Conservation (phyloP, 169 alveolate species). For the Besnoitia besnoiti region DNA sequence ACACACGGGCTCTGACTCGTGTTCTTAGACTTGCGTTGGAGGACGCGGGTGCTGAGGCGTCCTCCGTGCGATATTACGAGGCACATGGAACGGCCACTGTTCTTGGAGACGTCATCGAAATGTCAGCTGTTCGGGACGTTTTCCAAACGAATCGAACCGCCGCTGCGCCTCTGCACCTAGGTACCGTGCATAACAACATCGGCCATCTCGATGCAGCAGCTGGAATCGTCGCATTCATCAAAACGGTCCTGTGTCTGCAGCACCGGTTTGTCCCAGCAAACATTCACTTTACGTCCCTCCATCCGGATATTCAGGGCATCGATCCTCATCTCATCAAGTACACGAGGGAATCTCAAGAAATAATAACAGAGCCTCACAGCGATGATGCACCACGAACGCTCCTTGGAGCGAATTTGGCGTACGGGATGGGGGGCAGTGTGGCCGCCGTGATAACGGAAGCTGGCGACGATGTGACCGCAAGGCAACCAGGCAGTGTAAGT, state of each 20-base stretch:
- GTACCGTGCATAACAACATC: constrained; percentile 73
- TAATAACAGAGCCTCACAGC: neutral
- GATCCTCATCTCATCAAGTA: constrained; percentile 40
- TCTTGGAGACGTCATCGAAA: constrained; percentile 82
- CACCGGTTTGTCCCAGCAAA: constrained; percentile 77
- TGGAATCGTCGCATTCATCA: constrained; percentile 75
- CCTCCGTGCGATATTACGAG: constrained; percentile 68
- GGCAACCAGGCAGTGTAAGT: neutral
- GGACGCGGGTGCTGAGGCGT: constrained; percentile 62
- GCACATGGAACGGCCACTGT: constrained; percentile 85
- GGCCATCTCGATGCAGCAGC: constrained; percentile 83
- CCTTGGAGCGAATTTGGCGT: constrained; percentile 64
- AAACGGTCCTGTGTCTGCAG: constrained; percentile 69
- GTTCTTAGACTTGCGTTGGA: constrained; percentile 64
- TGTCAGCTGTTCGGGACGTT: constrained; percentile 71
- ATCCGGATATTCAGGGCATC: constrained; percentile 74
- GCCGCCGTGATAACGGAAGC: constrained; percentile 63
- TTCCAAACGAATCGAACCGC: constrained; percentile 39
- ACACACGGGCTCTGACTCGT: constrained; percentile 75
- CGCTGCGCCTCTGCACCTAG: constrained; percentile 65
- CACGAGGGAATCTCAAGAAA: constrained; percentile 54
- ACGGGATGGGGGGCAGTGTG: constrained; percentile 64
- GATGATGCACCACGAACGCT: neutral
- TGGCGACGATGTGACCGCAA: constrained; percentile 42
- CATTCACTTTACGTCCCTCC: constrained; percentile 74